Conservation (phyloP, 495 filamentous ascomycete genomes). For the Hypoxylon crocopeplum region DNA sequence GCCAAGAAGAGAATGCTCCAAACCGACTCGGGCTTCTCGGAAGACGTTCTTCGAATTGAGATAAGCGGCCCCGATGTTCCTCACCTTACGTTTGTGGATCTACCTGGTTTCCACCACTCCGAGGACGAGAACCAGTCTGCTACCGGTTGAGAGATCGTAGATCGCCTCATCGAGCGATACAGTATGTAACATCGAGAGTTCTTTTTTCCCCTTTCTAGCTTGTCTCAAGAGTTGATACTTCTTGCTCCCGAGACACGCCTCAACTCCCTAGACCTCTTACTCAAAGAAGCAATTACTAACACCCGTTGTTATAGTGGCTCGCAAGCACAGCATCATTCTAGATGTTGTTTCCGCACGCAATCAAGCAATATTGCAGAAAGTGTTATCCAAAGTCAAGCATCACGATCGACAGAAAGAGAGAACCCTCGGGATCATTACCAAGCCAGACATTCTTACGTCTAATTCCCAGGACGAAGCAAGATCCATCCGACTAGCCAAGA, state of each 20-base stretch:
- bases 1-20: conserved; percentile 48
- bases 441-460: conserved; percentile 55
- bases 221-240: too few relatives aligned
- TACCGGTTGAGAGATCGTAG: conserved; percentile 53
- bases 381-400: conserved; percentile 49
- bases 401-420: conserved; percentile 55
- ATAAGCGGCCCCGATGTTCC: conserved; percentile 64
- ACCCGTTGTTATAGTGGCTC: too few relatives aligned
- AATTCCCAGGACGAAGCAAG: conserved; percentile 48
- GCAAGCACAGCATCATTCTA: conserved; percentile 67
- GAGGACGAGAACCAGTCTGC: conserved; percentile 50
- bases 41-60: conserved; percentile 69
- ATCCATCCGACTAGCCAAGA: conserved; percentile 58
- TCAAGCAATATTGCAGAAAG: conserved; percentile 56
- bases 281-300: conserved; percentile 45
- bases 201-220: too few relatives aligned
- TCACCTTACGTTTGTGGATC: conserved; percentile 71
- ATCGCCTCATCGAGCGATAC: too few relatives aligned
- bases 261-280: conserved; percentile 43
- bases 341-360: conserved; percentile 63
- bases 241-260: too few relatives aligned
- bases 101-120: conserved; percentile 66
- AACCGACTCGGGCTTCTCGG: conserved; percentile 51
- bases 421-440: conserved; percentile 67
- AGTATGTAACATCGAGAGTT: too few relatives aligned